phyloP scores from a whole-genome alignment of 441 rosid genomes.

The Breynia disticha region DNA sequence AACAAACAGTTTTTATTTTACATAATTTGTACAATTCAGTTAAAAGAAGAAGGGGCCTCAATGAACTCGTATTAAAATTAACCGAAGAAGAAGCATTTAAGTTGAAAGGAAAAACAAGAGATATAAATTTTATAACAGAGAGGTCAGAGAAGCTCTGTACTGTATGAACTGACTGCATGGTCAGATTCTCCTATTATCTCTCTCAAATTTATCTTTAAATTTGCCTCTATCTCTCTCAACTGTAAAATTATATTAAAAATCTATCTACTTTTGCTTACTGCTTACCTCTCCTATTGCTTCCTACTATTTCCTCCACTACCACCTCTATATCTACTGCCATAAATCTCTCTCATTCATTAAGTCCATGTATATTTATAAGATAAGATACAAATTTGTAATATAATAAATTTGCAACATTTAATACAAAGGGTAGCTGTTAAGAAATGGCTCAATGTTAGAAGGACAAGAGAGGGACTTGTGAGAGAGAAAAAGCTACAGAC shows the following conservation, averaged over 20 bases:
- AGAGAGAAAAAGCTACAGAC: constrained; percentile 1
- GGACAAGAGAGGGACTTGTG: constrained; percentile 1
- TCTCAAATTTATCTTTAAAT: background rate
- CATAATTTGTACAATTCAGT: no score
- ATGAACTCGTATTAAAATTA: no score
- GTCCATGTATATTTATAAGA: no score
- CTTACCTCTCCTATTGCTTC: no score
- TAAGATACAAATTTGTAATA: no score
- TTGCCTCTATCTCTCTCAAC: background rate
- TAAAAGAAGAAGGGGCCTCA: no score
- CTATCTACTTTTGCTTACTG: no score
- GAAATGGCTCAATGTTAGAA: background rate
- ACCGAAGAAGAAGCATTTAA: constrained; percentile 18
- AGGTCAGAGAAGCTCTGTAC: constrained; percentile 26
- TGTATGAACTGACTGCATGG: constrained; percentile 51
- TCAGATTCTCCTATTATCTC: constrained; percentile 11
- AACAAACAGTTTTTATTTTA: no score
- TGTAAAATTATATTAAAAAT: background rate
- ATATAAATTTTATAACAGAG: constrained; percentile 31
- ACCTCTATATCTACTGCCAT: no score
- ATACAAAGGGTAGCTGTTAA: background rate
- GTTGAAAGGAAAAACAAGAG: constrained; percentile 21
- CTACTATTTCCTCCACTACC: no score
- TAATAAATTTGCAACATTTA: background rate
- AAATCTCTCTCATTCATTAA: no score